These are phyloP conservation scores for Flaveria sonorensis DNA, from an alignment of 129 eudicot genomes.

Conservation along the genomic window DNA sequence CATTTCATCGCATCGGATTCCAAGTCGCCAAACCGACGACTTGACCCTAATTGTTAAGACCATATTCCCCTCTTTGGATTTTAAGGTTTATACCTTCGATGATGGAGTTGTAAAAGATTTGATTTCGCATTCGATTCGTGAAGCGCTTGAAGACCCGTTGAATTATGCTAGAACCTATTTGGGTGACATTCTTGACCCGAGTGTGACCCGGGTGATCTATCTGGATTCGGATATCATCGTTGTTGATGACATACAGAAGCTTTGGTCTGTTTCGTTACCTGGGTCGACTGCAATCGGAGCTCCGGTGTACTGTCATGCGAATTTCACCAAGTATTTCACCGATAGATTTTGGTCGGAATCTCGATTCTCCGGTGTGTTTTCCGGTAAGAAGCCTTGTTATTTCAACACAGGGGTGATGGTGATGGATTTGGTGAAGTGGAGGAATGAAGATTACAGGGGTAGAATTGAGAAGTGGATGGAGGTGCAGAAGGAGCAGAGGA, in stretches of 20 bases:
- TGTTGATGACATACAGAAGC: constrained; percentile 62
- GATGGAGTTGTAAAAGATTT: constrained; percentile 40
- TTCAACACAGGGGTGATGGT: constrained; percentile 87
- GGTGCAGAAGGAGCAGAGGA: constrained; percentile 63
- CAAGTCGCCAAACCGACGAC: constrained; percentile 31
- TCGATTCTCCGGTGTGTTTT: constrained; percentile 36
- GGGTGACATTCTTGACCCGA: constrained; percentile 53
- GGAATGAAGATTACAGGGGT: constrained; percentile 47
- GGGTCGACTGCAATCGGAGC: constrained; percentile 72
- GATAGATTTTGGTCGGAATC: constrained; percentile 56
- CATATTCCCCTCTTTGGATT: constrained; percentile 55
- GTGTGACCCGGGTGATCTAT: constrained; percentile 66
- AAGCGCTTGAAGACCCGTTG: constrained; percentile 70
- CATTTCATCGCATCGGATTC: constrained; percentile 59
- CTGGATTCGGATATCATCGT: constrained; percentile 66
- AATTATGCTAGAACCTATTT: constrained; percentile 71
- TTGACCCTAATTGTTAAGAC: constrained; percentile 41
- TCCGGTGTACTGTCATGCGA: constrained; percentile 70
- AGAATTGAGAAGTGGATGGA: constrained; percentile 84
- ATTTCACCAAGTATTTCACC: constrained; percentile 59
- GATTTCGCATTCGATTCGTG: constrained; percentile 67
- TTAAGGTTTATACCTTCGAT: constrained; percentile 50
- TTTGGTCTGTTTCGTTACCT: constrained; percentile 43
- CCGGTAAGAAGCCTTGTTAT: constrained; percentile 60
- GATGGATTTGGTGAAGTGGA: constrained; percentile 73